These are phyloP conservation scores for Tympanopsis confertula DNA, from an alignment of 2,329 filamentous ascomycete genomes.

Conservation along the genomic window DNA sequence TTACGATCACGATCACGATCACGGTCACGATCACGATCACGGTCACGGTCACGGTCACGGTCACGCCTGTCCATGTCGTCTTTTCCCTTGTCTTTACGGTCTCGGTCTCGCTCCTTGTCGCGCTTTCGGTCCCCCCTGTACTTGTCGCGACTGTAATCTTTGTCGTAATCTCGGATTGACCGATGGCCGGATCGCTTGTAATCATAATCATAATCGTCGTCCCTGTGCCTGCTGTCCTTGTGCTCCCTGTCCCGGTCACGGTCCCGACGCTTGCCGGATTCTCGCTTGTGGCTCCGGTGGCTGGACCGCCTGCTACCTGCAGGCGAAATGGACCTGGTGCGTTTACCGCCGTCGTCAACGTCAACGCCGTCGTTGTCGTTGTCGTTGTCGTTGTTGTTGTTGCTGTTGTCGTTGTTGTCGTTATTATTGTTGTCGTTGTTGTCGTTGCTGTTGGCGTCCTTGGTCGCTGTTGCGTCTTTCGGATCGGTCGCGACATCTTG, in stretches of 20 bases:
- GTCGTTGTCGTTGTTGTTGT: constrained; percentile 25
- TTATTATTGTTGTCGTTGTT: constrained; percentile 29
- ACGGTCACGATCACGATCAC: constrained; percentile 10
- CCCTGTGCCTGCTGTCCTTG: constrained; percentile 16
- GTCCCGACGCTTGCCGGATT: constrained; percentile 33
- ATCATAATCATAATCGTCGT: constrained; percentile 19
- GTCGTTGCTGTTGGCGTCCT: constrained; percentile 23
- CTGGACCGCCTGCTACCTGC: constrained; percentile 17
- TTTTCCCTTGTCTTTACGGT: constrained; percentile 8
- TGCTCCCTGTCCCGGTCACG: constrained; percentile 32
- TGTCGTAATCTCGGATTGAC: constrained; percentile 29
- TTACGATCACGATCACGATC: constrained; percentile 15
- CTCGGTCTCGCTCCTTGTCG: constrained; percentile 7
- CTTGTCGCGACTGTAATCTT: constrained; percentile 20
- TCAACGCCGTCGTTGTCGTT: constrained; percentile 26
- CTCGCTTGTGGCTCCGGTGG: constrained; percentile 23
- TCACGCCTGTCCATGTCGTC: constrained; percentile 8
- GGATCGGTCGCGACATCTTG: constrained; percentile 14
- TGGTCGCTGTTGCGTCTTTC: constrained; percentile 15
- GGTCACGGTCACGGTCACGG: constrained; percentile 9
- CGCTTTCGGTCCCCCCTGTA: constrained; percentile 25
- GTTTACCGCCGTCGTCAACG: constrained; percentile 36
- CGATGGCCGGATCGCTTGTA: constrained; percentile 23
- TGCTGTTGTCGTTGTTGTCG: constrained; percentile 21
- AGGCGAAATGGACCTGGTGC: constrained; percentile 16